phyloP scores from a whole-genome alignment of 495 filamentous ascomycete genomes.

The Xylaria bambusicola region DNA sequence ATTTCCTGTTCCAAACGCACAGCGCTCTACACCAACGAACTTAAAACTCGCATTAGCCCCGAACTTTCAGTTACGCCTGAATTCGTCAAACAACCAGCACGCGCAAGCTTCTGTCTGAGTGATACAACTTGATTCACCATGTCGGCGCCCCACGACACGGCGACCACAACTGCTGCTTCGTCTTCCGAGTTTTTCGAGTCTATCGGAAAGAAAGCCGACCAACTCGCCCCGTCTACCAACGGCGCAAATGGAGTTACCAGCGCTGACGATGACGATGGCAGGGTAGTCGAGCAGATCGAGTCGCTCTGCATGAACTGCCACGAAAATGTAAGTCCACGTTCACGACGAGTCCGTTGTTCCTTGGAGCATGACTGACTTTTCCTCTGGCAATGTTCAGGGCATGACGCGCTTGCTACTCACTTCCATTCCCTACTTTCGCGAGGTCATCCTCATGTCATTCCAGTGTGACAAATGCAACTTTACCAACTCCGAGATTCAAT shows the following conservation, averaged over 20 bases:
- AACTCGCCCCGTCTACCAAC: slow-evolving; percentile 42
- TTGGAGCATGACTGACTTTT: not conserved
- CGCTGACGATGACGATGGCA: slow-evolving; percentile 49
- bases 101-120: too few species aligned
- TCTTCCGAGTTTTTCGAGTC: slow-evolving; percentile 52
- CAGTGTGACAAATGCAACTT: slow-evolving; percentile 85
- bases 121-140: too few species aligned
- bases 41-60: not conserved
- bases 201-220: slow-evolving; percentile 55
- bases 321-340: slow-evolving; percentile 75
- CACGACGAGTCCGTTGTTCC: too few species aligned
- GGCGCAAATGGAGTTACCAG: slow-evolving; percentile 27
- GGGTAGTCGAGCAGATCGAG: slow-evolving; percentile 61
- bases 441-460: slow-evolving; percentile 97
- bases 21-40: not conserved
- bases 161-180: slow-evolving; percentile 11
- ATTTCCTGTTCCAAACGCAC: not conserved
- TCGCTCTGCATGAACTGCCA: slow-evolving; percentile 63
- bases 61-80: too few species aligned
- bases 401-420: slow-evolving; percentile 83
- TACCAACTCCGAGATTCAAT: slow-evolving; percentile 87
- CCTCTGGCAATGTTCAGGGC: slow-evolving; percentile 56
- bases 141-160: slow-evolving; percentile 21
- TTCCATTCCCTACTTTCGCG: slow-evolving; percentile 92
- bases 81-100: too few species aligned